Evolutionary conservation across 148 eudicot genomes (phyloP).

Genomic region (Nepenthes gracilis): DNA sequence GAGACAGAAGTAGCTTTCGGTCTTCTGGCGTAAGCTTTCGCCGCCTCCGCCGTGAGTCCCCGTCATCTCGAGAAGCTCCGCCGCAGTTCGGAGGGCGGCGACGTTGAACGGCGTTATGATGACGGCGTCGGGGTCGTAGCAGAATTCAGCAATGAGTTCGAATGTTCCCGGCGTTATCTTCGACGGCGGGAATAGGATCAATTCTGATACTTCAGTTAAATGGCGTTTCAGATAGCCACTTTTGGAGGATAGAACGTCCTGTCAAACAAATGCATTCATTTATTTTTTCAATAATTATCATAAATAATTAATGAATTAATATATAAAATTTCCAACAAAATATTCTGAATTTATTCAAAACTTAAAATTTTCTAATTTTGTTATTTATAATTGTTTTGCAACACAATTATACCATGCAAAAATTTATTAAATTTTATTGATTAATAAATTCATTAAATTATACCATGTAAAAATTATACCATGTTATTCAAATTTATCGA

Average conservation of each 20-base stretch:
- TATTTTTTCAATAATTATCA: neutral
- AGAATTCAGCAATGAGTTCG: constrained; percentile 49
- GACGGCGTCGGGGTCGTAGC: constrained; percentile 40
- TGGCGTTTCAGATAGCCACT: constrained; percentile 65
- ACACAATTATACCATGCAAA: too few species aligned
- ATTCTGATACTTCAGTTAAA: constrained; percentile 30
- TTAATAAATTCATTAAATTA: too few species aligned
- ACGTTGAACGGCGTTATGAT: constrained; percentile 57
- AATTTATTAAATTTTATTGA: too few species aligned
- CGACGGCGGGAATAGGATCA: constrained; percentile 58
- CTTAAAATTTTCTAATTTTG: too few species aligned
- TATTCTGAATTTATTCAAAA: too few species aligned
- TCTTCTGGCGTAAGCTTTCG: constrained; percentile 33
- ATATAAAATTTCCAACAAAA: too few species aligned
- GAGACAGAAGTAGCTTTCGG: constrained; percentile 52
- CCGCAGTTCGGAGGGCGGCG: constrained; percentile 49
- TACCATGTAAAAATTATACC: too few species aligned
- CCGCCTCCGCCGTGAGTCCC: neutral
- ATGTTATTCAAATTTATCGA: too few species aligned
- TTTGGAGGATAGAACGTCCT: constrained; percentile 45
- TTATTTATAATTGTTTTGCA: too few species aligned
- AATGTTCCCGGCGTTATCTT: constrained; percentile 57
- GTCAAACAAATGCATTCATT: neutral
- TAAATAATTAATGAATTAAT: too few species aligned
- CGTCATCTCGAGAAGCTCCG: constrained; percentile 40